A percentile compares a stretch with the other conserved stretches of the same genome.
phyloP scores from a whole-genome alignment of 345 rosid species.

The Linum tenue region DNA sequence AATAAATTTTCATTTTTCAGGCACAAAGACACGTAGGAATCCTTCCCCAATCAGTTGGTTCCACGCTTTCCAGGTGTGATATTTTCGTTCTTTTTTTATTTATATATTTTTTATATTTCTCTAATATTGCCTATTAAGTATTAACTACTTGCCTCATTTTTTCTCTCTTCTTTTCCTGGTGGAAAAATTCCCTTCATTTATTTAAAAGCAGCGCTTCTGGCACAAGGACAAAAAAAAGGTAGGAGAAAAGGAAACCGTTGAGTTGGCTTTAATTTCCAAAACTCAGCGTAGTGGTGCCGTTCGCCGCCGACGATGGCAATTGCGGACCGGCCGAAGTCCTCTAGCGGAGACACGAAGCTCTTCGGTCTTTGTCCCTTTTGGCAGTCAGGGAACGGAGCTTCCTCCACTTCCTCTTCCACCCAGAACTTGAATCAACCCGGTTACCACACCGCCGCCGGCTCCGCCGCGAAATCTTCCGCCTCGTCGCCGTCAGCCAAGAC shows the following conservation, averaged over 20 bases:
- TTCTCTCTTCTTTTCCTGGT: no score
- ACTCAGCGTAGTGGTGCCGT: not conserved
- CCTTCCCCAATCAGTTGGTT: not conserved
- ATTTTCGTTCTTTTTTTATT: not conserved
- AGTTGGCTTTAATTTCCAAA: not conserved
- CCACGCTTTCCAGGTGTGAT: not conserved
- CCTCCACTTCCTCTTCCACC: slow-evolving; percentile 57
- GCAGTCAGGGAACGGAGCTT: slow-evolving; percentile 31
- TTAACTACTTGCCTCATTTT: not conserved
- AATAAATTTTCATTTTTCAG: no score
- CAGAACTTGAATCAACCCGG: slow-evolving; percentile 29
- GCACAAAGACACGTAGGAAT: not conserved
- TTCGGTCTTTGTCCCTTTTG: slow-evolving; percentile 73
- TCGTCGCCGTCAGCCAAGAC: slow-evolving; percentile 24
- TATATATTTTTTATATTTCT: no score
- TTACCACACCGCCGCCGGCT: slow-evolving; percentile 21
- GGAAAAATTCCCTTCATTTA: no score
- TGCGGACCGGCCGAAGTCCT: slow-evolving; percentile 32
- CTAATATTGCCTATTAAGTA: no score
- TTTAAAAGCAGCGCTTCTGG: no score
- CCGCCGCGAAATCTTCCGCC: slow-evolving; percentile 19
- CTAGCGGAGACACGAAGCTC: slow-evolving; percentile 32
- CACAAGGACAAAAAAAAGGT: not conserved
- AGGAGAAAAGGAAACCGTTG: not conserved
- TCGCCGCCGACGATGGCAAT: slow-evolving; percentile 41